A percentile compares a stretch with the other conserved stretches of the same genome.
phyloP scores from a whole-genome alignment of 768 basidiomycete genomes.

The Lactarius pseudohatsudake region DNA sequence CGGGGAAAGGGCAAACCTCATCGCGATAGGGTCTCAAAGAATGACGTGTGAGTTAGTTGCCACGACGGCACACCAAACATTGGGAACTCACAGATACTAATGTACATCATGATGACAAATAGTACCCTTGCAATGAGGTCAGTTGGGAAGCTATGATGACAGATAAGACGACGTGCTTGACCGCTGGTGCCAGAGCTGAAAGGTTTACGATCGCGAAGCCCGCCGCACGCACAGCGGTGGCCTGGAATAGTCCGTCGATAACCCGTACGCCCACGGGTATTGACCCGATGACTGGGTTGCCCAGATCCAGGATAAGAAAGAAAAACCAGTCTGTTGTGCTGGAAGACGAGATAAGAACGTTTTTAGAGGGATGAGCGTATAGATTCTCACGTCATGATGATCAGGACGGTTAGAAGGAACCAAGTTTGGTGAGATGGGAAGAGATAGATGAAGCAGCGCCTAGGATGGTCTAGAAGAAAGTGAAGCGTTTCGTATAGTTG shows the following conservation, averaged over 20 bases:
- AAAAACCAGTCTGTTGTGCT: conserved; percentile 86
- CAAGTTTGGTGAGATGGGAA: conserved; percentile 95
- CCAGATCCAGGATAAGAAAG: conserved; percentile 87
- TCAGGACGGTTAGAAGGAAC: conserved; percentile 74
- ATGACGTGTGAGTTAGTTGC: conserved; percentile 17
- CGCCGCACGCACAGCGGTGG: conserved; percentile 77
- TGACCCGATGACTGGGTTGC: conserved; percentile 61
- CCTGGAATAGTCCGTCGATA: conserved; percentile 75
- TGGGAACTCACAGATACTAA: conserved; percentile 66
- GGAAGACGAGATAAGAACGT: neutral
- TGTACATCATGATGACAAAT: conserved; percentile 94
- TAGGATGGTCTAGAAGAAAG: conserved; percentile 93
- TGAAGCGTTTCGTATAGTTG: conserved; percentile 74
- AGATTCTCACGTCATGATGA: conserved; percentile 61
- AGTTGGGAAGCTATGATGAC: neutral
- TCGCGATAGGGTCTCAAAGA: conserved; percentile 68
- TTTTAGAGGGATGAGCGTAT: neutral
- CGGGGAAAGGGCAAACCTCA: conserved; percentile 52
- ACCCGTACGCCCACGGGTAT: conserved; percentile 74
- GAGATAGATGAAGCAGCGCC: conserved; percentile 86
- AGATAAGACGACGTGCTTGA: conserved; percentile 58
- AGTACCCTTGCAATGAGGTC: conserved; percentile 56
- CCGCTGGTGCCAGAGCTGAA: conserved; percentile 77
- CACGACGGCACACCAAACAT: conserved; percentile 16
- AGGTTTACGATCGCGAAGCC: conserved; percentile 82